These are phyloP conservation scores for Leishmania turanica DNA, from an alignment of 208 protist genomes.

Conservation along the genomic window DNA sequence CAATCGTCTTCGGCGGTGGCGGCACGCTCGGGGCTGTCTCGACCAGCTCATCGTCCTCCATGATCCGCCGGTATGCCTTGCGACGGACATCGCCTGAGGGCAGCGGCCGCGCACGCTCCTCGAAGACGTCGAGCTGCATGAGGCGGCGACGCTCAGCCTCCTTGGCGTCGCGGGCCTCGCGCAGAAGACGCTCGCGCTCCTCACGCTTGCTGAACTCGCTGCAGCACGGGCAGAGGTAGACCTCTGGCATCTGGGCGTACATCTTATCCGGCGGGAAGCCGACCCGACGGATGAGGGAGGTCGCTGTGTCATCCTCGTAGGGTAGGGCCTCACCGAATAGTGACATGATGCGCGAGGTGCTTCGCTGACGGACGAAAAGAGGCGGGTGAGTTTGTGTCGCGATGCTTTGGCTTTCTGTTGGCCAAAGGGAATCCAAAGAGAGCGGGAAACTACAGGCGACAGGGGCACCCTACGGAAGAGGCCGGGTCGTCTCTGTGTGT, in stretches of 20 bases:
- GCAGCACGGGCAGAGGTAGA: constrained; percentile 88
- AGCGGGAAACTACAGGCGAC: background rate
- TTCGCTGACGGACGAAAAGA: background rate
- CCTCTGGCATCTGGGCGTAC: constrained; percentile 86
- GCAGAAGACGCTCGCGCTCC: constrained; percentile 65
- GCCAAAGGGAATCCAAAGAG: background rate
- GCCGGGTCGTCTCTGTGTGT: background rate
- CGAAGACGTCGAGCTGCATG: constrained; percentile 90
- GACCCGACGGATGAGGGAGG: constrained; percentile 82
- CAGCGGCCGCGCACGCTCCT: constrained; percentile 80
- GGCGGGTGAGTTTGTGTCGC: background rate
- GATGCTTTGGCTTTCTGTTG: background rate
- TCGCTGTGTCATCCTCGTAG: constrained; percentile 88
- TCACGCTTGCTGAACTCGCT: constrained; percentile 59
- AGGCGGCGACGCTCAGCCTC: constrained; percentile 63
- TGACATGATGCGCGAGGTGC: constrained; percentile 49
- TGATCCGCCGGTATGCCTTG: constrained; percentile 42
- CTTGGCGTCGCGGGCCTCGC: constrained; percentile 67
- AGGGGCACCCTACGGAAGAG: background rate
- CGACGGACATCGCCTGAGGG: constrained; percentile 35
- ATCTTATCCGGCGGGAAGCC: constrained; percentile 77
- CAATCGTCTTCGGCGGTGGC: constrained; percentile 68
- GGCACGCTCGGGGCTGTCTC: constrained; percentile 47
- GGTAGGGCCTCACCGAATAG: constrained; percentile 85
- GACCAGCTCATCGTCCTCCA: constrained; percentile 46